Conservation (phyloP, 1,284 basidiomycete species). For the Ganoderma sinense region DNA sequence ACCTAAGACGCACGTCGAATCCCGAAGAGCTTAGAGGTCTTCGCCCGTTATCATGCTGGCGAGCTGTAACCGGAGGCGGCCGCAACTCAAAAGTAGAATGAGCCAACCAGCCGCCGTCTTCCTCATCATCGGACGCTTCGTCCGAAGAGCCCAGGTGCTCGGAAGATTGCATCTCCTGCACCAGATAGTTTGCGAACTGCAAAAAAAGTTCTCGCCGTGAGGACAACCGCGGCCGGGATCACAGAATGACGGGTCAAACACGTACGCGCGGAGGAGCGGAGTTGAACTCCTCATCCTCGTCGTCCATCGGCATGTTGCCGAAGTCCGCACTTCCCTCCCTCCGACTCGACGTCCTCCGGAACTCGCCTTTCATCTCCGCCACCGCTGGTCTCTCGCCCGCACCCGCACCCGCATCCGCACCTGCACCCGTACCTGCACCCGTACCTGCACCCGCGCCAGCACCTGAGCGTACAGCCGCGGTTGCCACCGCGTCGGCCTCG, state of each 20-base stretch:
- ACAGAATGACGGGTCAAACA: constrained; percentile 5
- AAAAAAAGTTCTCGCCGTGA: constrained; percentile 1
- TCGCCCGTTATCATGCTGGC: constrained; percentile 54
- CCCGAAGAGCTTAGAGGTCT: constrained; percentile 57
- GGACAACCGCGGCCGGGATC: background rate
- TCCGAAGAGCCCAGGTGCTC: constrained; percentile 63
- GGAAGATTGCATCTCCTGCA: constrained; percentile 72
- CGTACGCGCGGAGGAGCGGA: constrained; percentile 60
- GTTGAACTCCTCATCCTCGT: constrained; percentile 49
- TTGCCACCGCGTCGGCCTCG: constrained; percentile 61
- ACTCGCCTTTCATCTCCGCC: constrained; percentile 58
- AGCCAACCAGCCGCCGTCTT: constrained; percentile 79
- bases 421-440: constrained; percentile 13
- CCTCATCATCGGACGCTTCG: constrained; percentile 63
- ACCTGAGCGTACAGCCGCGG: constrained; percentile 28
- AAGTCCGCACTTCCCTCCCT: constrained; percentile 73
- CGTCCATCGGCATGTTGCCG: constrained; percentile 59
- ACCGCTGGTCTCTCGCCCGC: constrained; percentile 27
- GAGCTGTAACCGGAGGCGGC: constrained; percentile 60
- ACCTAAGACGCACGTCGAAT: constrained; percentile 61
- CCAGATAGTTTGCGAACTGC: constrained; percentile 79
- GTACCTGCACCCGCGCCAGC: constrained; percentile 27
- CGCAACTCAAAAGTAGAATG: constrained; percentile 74
- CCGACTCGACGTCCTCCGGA: constrained; percentile 56
- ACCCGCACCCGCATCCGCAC: constrained; percentile 30